Percentiles rank a stretch among this genome's conserved stretches.
These are phyloP conservation scores for Scheffersomyces insectosa DNA, from an alignment of 1,139 yeast genomes.

Conservation along the genomic window DNA sequence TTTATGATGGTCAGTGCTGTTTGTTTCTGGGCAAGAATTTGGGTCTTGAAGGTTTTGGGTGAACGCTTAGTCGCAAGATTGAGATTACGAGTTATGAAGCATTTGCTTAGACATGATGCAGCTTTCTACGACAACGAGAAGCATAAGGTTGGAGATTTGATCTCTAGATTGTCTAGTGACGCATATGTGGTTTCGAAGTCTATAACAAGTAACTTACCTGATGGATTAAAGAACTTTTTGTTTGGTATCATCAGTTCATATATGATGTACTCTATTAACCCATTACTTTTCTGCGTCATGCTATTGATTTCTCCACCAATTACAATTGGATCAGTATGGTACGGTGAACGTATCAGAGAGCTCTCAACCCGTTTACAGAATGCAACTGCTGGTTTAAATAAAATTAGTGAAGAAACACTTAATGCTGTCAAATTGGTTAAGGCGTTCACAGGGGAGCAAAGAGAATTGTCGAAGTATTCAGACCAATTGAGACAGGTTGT, in stretches of 20 bases:
- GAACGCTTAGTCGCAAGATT: constrained; percentile 41
- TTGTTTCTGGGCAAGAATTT: constrained; percentile 52
- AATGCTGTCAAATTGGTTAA: constrained; percentile 46
- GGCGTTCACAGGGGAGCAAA: constrained; percentile 48
- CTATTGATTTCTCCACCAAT: constrained; percentile 55
- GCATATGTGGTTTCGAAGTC: constrained; percentile 53
- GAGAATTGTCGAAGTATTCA: constrained; percentile 43
- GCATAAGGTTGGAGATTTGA: constrained; percentile 57
- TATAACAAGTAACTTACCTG: constrained; percentile 48
- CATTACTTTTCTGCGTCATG: constrained; percentile 49
- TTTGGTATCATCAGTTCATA: constrained; percentile 47
- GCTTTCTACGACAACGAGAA: constrained; percentile 53
- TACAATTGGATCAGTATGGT: constrained; percentile 51
- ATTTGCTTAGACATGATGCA: constrained; percentile 52
- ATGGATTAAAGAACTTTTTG: constrained; percentile 47
- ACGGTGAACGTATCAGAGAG: constrained; percentile 48
- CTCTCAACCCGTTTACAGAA: constrained; percentile 46
- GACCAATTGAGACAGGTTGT: constrained; percentile 44
- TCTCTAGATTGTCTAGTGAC: constrained; percentile 53
- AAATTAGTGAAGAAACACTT: constrained; percentile 47
- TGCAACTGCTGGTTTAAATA: constrained; percentile 49
- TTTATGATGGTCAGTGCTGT: constrained; percentile 45
- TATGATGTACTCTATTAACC: constrained; percentile 50
- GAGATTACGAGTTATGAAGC: constrained; percentile 49
- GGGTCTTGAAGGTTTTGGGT: constrained; percentile 47